Conservation (phyloP, 2,329 filamentous ascomycete species). For the Cryphonectria radicalis region DNA sequence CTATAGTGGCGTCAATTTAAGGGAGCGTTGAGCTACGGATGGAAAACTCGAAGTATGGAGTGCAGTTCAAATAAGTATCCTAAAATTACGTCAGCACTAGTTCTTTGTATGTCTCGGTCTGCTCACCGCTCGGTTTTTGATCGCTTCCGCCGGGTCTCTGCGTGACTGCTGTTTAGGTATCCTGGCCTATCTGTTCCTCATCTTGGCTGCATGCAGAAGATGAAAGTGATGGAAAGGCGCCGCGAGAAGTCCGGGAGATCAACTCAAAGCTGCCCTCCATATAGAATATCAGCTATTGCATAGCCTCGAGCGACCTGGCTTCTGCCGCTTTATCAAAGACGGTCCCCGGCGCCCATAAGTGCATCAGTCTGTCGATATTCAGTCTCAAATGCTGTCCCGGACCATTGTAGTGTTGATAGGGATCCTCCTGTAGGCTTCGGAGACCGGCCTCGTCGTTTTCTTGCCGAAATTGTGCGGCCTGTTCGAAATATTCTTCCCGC, state of each 20-base stretch:
- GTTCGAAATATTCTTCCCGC: neutral
- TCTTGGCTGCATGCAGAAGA: neutral
- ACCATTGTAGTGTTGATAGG: neutral
- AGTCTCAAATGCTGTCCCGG: neutral
- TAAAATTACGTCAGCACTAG: too few species aligned
- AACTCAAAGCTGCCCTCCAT: constrained; percentile 3
- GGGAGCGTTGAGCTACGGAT: too few species aligned
- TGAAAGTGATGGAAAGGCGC: neutral
- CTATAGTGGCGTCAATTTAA: too few species aligned
- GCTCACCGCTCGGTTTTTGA: neutral
- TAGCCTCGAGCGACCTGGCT: neutral
- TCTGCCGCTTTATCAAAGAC: neutral
- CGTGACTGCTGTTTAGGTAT: neutral
- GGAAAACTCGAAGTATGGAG: too few species aligned
- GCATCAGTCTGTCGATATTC: neutral
- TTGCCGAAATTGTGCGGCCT: neutral
- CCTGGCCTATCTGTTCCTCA: neutral
- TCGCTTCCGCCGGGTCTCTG: neutral
- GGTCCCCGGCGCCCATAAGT: neutral
- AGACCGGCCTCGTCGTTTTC: neutral
- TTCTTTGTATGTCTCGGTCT: neutral
- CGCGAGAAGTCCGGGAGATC: neutral
- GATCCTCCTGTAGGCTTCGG: neutral
- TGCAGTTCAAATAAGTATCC: too few species aligned
- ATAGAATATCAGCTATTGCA: neutral